A percentile compares a stretch with the other conserved stretches of the same genome.
Evolutionary conservation across 2,329 filamentous ascomycete species (phyloP).

Genomic region (Penicillium sp.): DNA sequence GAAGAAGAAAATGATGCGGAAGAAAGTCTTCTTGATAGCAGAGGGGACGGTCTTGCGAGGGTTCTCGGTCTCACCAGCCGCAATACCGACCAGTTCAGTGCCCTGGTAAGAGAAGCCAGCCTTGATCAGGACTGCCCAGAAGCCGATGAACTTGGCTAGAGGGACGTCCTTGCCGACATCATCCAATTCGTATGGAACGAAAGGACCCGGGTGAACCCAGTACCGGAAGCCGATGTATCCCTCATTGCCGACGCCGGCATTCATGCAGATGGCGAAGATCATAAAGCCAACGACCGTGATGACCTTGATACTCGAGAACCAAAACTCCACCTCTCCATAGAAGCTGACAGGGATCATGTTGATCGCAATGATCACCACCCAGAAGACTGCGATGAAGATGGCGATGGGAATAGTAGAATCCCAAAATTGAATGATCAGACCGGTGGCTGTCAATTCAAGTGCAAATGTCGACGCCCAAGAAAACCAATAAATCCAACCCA

Average conservation of each 20-base stretch:
- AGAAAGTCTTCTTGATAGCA: slow-evolving; percentile 70
- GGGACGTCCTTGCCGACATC: slow-evolving; percentile 50
- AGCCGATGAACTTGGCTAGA: slow-evolving; percentile 61
- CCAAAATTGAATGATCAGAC: slow-evolving; percentile 74
- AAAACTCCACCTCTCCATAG: slow-evolving; percentile 75
- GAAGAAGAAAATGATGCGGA: slow-evolving; percentile 62
- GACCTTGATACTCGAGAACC: slow-evolving; percentile 72
- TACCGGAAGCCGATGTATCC: slow-evolving; percentile 71
- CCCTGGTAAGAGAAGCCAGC: slow-evolving; percentile 49
- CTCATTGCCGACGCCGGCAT: slow-evolving; percentile 64
- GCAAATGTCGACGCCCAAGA: slow-evolving; percentile 69
- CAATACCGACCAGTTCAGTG: slow-evolving; percentile 69
- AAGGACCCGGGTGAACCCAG: slow-evolving; percentile 65
- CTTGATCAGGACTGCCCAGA: slow-evolving; percentile 49
- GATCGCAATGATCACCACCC: slow-evolving; percentile 61
- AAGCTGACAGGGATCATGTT: slow-evolving; percentile 68
- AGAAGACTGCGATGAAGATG: slow-evolving; percentile 70
- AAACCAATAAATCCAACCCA: slow-evolving; percentile 83
- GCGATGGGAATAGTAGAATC: slow-evolving; percentile 56
- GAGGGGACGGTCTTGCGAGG: slow-evolving; percentile 66
- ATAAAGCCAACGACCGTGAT: slow-evolving; percentile 69
- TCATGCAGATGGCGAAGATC: slow-evolving; percentile 70
- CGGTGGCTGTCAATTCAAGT: slow-evolving; percentile 66
- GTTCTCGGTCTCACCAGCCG: slow-evolving; percentile 69
- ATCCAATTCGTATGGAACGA: slow-evolving; percentile 53